These are phyloP conservation scores for Helianthus tuberosus DNA, from an alignment of 129 eudicot species.

Conservation along the genomic window DNA sequence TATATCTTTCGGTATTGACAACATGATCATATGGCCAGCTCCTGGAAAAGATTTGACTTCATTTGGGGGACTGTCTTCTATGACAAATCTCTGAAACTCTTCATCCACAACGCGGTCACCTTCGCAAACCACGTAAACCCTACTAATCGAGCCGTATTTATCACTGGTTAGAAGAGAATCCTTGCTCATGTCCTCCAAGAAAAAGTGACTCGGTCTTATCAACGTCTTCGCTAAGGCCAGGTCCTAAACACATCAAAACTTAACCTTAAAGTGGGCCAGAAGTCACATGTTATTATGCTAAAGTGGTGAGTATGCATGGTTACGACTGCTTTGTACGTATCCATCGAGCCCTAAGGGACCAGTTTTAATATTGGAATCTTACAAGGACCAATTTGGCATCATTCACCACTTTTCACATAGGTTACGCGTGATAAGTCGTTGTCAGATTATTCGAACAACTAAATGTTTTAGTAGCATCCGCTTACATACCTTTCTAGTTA, in stretches of 20 bases:
- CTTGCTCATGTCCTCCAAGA: conserved; percentile 44
- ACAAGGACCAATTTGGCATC: no score
- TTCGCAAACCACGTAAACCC: conserved; percentile 48
- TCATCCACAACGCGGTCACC: conserved; percentile 44
- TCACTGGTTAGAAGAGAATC: conserved; percentile 37
- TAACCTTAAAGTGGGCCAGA: no score
- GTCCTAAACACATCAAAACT: conserved; percentile 34
- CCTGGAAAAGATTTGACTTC: conserved; percentile 36
- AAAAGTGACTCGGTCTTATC: conserved; percentile 38
- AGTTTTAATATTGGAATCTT: no score
- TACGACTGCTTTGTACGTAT: no score
- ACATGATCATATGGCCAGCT: conserved; percentile 64
- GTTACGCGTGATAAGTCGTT: no score
- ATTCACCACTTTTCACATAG: no score
- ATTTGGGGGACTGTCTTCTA: conserved; percentile 49
- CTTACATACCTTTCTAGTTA: no score
- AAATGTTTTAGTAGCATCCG: no score
- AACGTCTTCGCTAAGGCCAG: conserved; percentile 49
- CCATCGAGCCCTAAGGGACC: no score
- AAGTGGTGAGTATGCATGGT: no score
- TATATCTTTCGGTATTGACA: conserved; percentile 39
- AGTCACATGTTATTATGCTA: no score
- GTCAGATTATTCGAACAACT: no score
- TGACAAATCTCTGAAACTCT: conserved; percentile 46
- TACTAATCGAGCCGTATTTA: conserved; percentile 37